Evolutionary conservation across 306 rosid genomes (phyloP), one percentile per base, ranked within the genome.

Genomic region (Hippophae tibetana): DNA sequence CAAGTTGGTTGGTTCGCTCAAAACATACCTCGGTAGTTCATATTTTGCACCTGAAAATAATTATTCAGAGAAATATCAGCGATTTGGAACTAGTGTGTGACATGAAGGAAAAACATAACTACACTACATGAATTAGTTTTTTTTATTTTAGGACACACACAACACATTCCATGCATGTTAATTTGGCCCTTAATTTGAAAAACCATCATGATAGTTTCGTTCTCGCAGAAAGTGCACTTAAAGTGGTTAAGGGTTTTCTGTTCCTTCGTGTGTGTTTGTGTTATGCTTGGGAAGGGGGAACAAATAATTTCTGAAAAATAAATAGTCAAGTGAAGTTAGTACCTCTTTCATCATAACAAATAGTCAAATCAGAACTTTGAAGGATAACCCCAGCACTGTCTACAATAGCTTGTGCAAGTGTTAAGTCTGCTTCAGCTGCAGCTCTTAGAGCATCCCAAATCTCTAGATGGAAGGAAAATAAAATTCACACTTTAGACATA

Each of bases 401-500:
- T 13, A 62, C 66, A 62, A 62, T 42, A 7, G 54, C 46, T 40
- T 62, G 66, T 26, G 56, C 66, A 42, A 62, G 7, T 6, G 54
- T 13, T n/a, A 62, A 6, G 4, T 62, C 66, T n/a, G 66, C 66
- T 48, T 62, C 66, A 27, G 66, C 56, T 47, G 66, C 66, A 13
- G 66, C 66, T 62, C 46, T 49, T 9, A 62, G 66, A 0, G 66
- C 56, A 50, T 62, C 66, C 66, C 66, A 62, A 25, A 62, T 62
- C 47, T 62, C 66, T 62, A 67, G 56, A 42, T 61, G 64, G 64
- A 65, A 60, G 53, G 58, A 75, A 78, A 80, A 74, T 23, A 46
- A 60, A 54, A 66, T 11, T 38, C 63, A 38, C 52, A 60, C 46
- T 73, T 76, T 64, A 71, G 58, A 72, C 50, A 43, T 26, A 10